Conservation (phyloP, 768 basidiomycete genomes). For the Pulveroboletus sp. region DNA sequence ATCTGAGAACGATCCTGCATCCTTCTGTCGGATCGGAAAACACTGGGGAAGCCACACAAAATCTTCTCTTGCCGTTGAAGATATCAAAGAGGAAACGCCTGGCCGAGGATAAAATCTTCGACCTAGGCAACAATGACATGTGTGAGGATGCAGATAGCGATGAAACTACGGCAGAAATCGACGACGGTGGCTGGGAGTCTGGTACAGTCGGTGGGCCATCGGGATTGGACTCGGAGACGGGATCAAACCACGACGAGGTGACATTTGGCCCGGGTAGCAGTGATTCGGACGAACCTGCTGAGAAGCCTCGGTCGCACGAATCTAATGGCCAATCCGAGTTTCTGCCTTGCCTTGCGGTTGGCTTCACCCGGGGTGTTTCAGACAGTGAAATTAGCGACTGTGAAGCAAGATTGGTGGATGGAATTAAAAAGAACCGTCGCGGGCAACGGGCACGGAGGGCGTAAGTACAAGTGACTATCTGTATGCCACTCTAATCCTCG, state of each 20-base stretch:
- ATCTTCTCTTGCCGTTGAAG: conserved; percentile 8
- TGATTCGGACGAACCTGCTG: conserved; percentile 9
- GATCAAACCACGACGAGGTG: conserved; percentile 34
- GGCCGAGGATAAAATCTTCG: conserved; percentile 3
- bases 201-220: conserved; percentile 36
- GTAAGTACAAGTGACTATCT: conserved; percentile 52
- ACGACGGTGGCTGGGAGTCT: conserved; percentile 41
- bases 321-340: conserved; percentile 52
- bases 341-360: conserved; percentile 84
- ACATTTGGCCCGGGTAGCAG: conserved; percentile 27
- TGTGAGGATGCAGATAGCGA: conserved; percentile 19
- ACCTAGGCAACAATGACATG: conserved; percentile 17
- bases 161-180: conserved; percentile 6
- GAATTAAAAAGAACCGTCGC: conserved; percentile 77
- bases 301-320: conserved; percentile 21
- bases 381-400: conserved; percentile 74
- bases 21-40: conserved; percentile 20
- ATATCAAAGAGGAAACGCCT: conserved; percentile 10
- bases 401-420: conserved; percentile 53
- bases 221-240: conserved; percentile 35
- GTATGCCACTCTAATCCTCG: conserved; percentile 3
- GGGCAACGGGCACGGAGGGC: conserved; percentile 93
- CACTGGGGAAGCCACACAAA: conserved; percentile 14
- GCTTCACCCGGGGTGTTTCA: conserved; percentile 78
- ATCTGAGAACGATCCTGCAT: conserved; percentile 44